Evolutionary conservation across 805 yeast genomes (phyloP).

Genomic region (Candida sakaeoensis): DNA sequence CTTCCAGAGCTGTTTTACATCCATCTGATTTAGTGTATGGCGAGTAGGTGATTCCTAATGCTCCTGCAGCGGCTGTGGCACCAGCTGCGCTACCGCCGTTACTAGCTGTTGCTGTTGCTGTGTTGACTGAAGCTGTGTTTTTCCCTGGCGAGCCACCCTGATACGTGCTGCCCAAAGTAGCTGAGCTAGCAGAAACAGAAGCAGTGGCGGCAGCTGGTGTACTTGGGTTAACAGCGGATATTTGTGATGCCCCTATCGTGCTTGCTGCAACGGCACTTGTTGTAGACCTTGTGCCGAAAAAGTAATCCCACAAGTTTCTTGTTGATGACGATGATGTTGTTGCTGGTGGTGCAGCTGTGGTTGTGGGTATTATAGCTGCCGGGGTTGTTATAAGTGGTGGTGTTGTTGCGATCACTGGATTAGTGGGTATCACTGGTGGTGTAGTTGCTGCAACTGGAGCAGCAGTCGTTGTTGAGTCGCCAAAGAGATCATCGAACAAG

Average conservation of each 20-base stretch:
- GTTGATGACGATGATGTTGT: slow-evolving; percentile 2
- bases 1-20: slow-evolving; percentile 61
- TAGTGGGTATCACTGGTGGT: slow-evolving; percentile 8
- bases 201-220: background rate
- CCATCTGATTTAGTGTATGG: slow-evolving; percentile 68
- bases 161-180: slow-evolving; percentile 5
- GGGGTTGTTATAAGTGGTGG: slow-evolving; percentile 10
- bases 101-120: slow-evolving; percentile 26
- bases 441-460: slow-evolving; percentile 8
- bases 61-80: slow-evolving; percentile 35
- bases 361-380: slow-evolving; percentile 6
- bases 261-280: background rate
- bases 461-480: background rate
- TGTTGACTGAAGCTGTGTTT: slow-evolving; percentile 6
- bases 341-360: slow-evolving; percentile 7
- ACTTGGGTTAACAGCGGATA: background rate
- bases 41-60: slow-evolving; percentile 77
- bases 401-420: slow-evolving; percentile 2
- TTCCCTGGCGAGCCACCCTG: slow-evolving; percentile 14
- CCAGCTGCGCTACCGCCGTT: slow-evolving; percentile 22
- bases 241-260: no score
- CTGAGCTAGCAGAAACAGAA: background rate
- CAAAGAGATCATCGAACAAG: slow-evolving; percentile 5
- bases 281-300: slow-evolving; percentile 7
- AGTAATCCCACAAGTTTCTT: slow-evolving; percentile 7